Conservation (phyloP, 2,329 filamentous ascomycete genomes). For the Cladophialophora psammophila region DNA sequence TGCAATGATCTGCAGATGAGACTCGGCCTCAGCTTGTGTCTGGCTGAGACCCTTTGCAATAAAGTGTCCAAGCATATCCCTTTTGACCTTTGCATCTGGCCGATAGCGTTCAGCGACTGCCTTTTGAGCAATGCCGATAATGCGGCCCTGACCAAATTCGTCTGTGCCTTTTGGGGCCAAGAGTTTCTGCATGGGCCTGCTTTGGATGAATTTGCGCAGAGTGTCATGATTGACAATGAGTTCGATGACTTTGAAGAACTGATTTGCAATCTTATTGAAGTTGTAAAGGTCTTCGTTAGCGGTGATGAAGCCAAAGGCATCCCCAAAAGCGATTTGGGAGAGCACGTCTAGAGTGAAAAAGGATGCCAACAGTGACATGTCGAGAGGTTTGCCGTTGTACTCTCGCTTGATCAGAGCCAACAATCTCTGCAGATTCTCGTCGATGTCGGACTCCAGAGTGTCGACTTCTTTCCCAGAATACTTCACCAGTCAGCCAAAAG, state of each 20-base stretch:
- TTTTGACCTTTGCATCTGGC: constrained; percentile 28
- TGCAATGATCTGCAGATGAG: constrained; percentile 29
- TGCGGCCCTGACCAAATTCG: constrained; percentile 32
- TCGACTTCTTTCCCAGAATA: constrained; percentile 33
- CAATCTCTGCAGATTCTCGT: constrained; percentile 14
- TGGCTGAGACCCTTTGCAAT: constrained; percentile 40
- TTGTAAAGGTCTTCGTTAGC: constrained; percentile 34
- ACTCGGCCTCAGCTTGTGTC: constrained; percentile 24
- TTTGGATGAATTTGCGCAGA: constrained; percentile 21
- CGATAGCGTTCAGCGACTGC: constrained; percentile 40
- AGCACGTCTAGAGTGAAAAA: constrained; percentile 37
- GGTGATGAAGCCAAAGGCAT: constrained; percentile 29
- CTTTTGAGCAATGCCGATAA: constrained; percentile 34
- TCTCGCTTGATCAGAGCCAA: constrained; percentile 27
- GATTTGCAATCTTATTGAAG: constrained; percentile 21
- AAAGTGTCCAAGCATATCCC: constrained; percentile 45
- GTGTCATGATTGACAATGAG: constrained; percentile 24
- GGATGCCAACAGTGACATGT: constrained; percentile 25
- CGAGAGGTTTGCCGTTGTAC: constrained; percentile 27
- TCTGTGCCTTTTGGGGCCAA: constrained; percentile 32
- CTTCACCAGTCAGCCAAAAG: constrained; percentile 2
- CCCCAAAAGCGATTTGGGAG: constrained; percentile 34
- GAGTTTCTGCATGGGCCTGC: constrained; percentile 22
- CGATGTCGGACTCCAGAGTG: constrained; percentile 30
- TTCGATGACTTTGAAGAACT: constrained; percentile 36